These are phyloP conservation scores for Heterobasidion parviporum DNA, from an alignment of 1,284 basidiomycete genomes.

Conservation along the genomic window DNA sequence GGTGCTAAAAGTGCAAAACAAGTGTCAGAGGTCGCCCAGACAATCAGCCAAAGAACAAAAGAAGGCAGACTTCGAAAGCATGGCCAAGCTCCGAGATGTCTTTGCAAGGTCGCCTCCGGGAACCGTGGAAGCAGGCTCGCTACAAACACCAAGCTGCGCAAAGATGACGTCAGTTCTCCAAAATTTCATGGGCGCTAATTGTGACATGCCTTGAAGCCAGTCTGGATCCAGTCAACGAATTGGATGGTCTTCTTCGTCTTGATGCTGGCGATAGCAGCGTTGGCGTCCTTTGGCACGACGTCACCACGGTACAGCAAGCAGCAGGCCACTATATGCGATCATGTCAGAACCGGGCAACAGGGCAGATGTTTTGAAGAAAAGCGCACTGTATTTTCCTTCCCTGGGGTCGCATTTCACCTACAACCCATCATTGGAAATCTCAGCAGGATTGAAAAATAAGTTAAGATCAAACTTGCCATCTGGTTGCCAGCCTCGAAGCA, in stretches of 20 bases:
- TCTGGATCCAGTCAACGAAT: slow-evolving; percentile 98
- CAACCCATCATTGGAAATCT: background rate
- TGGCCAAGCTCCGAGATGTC: slow-evolving; percentile 91
- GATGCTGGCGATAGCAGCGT: slow-evolving; percentile 88
- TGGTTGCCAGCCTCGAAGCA: slow-evolving; percentile 98
- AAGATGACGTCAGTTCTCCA: slow-evolving; percentile 3
- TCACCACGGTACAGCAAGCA: slow-evolving; percentile 91
- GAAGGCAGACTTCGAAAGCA: slow-evolving; percentile 73
- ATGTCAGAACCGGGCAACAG: no score
- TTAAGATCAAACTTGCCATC: slow-evolving; percentile 51
- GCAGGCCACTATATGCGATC: slow-evolving; percentile 60
- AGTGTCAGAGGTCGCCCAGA: slow-evolving; percentile 3
- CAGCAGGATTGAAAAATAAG: background rate
- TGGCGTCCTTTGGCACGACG: slow-evolving; percentile 96
- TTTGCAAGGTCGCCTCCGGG: slow-evolving; percentile 95
- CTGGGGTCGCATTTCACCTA: slow-evolving; percentile 89
- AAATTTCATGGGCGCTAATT: slow-evolving; percentile 26
- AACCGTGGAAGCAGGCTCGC: slow-evolving; percentile 87
- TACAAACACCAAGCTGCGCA: slow-evolving; percentile 84
- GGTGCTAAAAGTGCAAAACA: slow-evolving; percentile 42
- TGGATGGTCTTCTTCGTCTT: slow-evolving; percentile 98
- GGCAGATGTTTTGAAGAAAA: background rate
- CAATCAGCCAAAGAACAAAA: background rate
- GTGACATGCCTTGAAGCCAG: slow-evolving; percentile 77
- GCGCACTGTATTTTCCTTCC: slow-evolving; percentile 95